phyloP scores from a whole-genome alignment of 1,139 yeast species.

The Eremothecium gossypii region DNA sequence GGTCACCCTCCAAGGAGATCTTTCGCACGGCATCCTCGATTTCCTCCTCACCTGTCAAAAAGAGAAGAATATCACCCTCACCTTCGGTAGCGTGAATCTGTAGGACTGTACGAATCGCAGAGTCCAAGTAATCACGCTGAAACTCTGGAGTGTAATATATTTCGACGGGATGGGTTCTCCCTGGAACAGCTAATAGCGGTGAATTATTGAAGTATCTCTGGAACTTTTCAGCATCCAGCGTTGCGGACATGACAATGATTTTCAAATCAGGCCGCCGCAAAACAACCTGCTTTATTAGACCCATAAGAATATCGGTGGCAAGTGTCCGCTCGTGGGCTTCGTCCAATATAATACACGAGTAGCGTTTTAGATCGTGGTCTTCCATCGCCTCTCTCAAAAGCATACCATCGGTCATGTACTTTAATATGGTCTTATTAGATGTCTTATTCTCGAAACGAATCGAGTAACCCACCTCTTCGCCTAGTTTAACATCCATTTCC shows the following conservation, averaged over 20 bases:
- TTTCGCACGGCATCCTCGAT: constrained; percentile 95
- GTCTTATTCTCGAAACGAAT: constrained; percentile 92
- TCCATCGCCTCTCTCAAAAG: constrained; percentile 94
- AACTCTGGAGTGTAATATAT: constrained; percentile 94
- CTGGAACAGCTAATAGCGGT: constrained; percentile 92
- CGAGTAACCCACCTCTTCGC: constrained; percentile 88
- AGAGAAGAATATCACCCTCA: constrained; percentile 81
- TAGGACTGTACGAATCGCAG: constrained; percentile 87
- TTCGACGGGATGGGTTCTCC: constrained; percentile 96
- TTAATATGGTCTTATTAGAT: constrained; percentile 66
- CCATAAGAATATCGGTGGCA: constrained; percentile 96
- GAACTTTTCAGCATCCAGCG: constrained; percentile 93
- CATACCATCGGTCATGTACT: constrained; percentile 99
- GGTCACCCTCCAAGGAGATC: constrained; percentile 80
- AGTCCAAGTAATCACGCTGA: constrained; percentile 88
- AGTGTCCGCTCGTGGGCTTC: constrained; percentile 98
- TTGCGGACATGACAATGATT: constrained; percentile 93
- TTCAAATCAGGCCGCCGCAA: constrained; percentile 78
- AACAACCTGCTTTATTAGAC: constrained; percentile 75
- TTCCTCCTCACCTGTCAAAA: constrained; percentile 96
- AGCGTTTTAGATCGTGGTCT: constrained; percentile 70
- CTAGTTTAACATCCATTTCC: constrained; percentile 86
- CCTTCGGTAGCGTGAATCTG: constrained; percentile 97
- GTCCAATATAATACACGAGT: constrained; percentile 87
- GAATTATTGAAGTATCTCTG: constrained; percentile 85